Conservation (phyloP, 2,329 filamentous ascomycete genomes). For the Aureobasidium pullulans region DNA sequence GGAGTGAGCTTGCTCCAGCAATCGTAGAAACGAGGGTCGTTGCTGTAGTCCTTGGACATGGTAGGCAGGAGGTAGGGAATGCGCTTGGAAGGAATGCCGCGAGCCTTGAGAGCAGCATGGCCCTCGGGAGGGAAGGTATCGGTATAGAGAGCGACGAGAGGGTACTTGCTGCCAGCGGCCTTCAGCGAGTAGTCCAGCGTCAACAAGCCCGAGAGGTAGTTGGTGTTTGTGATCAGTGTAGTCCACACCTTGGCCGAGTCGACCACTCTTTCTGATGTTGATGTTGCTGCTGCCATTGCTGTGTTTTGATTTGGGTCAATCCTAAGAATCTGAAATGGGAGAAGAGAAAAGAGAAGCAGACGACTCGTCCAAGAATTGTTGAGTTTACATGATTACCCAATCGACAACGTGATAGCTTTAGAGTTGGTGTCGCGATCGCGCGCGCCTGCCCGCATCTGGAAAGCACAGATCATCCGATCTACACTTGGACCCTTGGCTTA, state of each 20-base stretch:
- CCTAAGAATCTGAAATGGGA: neutral
- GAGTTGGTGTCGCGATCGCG: slow-evolving; percentile 4
- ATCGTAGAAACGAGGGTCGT: slow-evolving; percentile 80
- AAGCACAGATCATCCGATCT: neutral
- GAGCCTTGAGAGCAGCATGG: slow-evolving; percentile 59
- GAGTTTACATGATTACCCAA: slow-evolving; percentile 2
- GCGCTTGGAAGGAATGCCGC: slow-evolving; percentile 61
- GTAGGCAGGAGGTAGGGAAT: slow-evolving; percentile 68
- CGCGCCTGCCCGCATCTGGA: neutral
- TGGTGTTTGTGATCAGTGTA: slow-evolving; percentile 75
- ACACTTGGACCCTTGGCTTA: neutral
- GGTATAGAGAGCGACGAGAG: slow-evolving; percentile 76
- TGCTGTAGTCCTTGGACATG: slow-evolving; percentile 57
- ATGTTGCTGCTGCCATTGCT: neutral
- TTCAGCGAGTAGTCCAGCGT: slow-evolving; percentile 73
- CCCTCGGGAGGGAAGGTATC: slow-evolving; percentile 64
- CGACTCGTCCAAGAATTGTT: neutral
- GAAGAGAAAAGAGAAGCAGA: neutral
- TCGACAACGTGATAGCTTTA: slow-evolving; percentile 5
- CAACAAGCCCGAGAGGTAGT: slow-evolving; percentile 74
- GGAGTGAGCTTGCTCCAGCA: slow-evolving; percentile 82
- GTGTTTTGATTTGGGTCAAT: neutral
- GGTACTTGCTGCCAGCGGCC: slow-evolving; percentile 58
- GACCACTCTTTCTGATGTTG: slow-evolving; percentile 19
- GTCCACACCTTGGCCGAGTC: slow-evolving; percentile 59